Percentiles rank a stretch among this genome's conserved stretches.
These are phyloP conservation scores for Coemansia sp. DNA, from an alignment of 192 early-diverging fungal genomes.

Conservation along the genomic window DNA sequence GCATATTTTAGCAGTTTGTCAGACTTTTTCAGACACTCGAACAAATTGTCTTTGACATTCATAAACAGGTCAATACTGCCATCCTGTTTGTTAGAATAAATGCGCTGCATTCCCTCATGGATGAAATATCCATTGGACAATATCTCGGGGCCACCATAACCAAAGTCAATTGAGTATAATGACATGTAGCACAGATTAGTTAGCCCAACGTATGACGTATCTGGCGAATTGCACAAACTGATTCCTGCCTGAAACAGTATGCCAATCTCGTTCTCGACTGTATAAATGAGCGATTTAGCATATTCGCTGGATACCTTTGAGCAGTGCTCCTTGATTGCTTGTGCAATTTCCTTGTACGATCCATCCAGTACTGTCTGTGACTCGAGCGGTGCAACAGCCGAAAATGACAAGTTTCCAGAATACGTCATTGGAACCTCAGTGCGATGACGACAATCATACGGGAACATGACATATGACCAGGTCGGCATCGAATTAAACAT, in stretches of 20 bases:
- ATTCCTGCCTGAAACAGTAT: constrained; percentile 32
- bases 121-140: constrained; percentile 29
- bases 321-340: constrained; percentile 26
- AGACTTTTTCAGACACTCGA: constrained; percentile 17
- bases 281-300: constrained; percentile 27
- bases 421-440: constrained; percentile 24
- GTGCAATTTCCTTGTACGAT: constrained; percentile 25
- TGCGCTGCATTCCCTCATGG: constrained; percentile 35
- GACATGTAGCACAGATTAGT: constrained; percentile 37
- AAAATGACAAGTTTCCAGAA: constrained; percentile 36
- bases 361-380: constrained; percentile 1
- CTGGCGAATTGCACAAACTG: constrained; percentile 31
- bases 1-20: constrained; percentile 28
- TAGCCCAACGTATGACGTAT: constrained; percentile 35
- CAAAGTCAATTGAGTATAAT: constrained; percentile 40
- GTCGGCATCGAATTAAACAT: constrained; percentile 15
- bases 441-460: constrained; percentile 37
- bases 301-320: constrained; percentile 23
- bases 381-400: constrained; percentile 24
- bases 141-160: constrained; percentile 30
- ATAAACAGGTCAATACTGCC: constrained; percentile 42
- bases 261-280: constrained; percentile 35
- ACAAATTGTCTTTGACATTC: constrained; percentile 30
- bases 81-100: constrained; percentile 40
- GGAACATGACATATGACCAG: constrained; percentile 29